Percentiles rank a stretch among this genome's conserved stretches.
Conservation (phyloP, 2,329 filamentous ascomycete genomes). For the Cladosporium sp. region DNA sequence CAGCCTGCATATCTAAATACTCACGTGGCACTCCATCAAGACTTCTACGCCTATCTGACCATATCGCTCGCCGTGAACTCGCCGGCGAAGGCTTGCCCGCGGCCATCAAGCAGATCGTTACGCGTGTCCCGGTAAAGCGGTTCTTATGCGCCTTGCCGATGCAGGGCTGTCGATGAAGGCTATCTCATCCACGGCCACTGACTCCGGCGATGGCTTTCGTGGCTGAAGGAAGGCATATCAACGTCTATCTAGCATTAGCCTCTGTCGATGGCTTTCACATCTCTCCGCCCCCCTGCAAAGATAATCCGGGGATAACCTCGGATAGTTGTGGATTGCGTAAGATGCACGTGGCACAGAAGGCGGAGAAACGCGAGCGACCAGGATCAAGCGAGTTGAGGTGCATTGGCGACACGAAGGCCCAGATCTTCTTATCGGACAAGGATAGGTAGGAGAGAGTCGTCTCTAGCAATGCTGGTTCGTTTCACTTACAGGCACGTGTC, state of each 20-base stretch:
- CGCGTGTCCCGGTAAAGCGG: neutral
- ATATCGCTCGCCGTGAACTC: neutral
- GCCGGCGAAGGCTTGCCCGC: constrained; percentile 11
- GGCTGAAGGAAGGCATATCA: neutral
- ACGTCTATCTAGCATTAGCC: neutral
- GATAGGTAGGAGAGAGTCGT: neutral
- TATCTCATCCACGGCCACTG: neutral
- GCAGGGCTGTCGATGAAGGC: constrained; percentile 11
- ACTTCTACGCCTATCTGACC: neutral
- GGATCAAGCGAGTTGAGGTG: neutral
- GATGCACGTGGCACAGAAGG: neutral
- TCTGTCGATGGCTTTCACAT: neutral
- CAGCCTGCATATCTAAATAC: neutral
- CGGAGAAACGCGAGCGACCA: constrained; percentile 1
- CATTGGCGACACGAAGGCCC: neutral
- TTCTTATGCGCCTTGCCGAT: neutral
- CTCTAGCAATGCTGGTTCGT: neutral
- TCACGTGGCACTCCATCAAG: neutral
- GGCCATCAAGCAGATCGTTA: neutral
- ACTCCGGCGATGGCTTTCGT: neutral
- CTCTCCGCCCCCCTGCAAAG: neutral
- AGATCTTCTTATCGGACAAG: neutral
- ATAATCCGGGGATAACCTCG: neutral
- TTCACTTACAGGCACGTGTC: neutral
- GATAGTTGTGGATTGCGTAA: neutral